These are phyloP conservation scores for Fraxinus sp. DNA, from an alignment of 305 asterid species.

Conservation along the genomic window DNA sequence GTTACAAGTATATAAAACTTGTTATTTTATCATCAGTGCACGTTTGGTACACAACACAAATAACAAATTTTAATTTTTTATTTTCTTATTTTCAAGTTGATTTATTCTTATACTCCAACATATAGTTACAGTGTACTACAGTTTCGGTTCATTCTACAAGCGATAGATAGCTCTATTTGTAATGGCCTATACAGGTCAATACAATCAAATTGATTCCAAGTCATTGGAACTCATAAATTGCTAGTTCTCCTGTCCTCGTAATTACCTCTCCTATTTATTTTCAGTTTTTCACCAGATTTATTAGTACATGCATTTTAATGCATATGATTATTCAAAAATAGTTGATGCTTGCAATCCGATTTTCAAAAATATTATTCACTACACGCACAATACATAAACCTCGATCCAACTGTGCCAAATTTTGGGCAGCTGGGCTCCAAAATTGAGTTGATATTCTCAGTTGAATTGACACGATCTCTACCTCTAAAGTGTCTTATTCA, in stretches of 20 bases:
- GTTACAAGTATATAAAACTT: constrained; percentile 37
- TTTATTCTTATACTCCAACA: background rate
- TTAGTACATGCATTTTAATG: background rate
- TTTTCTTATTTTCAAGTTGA: background rate
- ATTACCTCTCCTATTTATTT: background rate
- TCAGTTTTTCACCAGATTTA: background rate
- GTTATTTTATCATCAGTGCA: background rate
- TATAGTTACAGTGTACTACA: background rate
- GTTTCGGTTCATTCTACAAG: background rate
- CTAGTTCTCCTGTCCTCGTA: background rate
- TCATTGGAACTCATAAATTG: background rate
- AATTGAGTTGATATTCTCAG: background rate
- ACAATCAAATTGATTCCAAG: background rate
- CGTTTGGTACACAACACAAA: background rate
- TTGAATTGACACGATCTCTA: background rate
- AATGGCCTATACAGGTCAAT: background rate
- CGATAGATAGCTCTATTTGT: background rate
- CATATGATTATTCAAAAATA: background rate
- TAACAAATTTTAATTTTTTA: background rate
- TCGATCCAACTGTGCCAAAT: background rate
- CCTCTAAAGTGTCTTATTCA: background rate
- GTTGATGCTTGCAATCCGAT: background rate
- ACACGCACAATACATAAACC: background rate
- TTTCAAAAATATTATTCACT: background rate
- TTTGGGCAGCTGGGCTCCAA: background rate